These are phyloP conservation scores for Chaetomium olivaceum DNA, from an alignment of 2,329 filamentous ascomycete species.

Conservation along the genomic window DNA sequence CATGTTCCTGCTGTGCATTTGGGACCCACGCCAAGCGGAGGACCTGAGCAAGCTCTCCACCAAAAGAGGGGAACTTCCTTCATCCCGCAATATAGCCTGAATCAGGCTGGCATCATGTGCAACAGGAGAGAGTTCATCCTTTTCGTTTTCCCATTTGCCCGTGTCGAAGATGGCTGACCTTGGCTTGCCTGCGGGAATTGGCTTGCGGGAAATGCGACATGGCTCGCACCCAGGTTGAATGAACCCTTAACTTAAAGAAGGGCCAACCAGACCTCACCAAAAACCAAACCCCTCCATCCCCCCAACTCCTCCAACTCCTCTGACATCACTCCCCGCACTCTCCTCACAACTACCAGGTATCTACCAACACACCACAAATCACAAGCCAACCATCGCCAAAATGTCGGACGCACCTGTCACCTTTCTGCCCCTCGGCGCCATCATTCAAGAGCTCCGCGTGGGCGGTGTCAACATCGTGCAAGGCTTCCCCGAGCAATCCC, in stretches of 20 bases:
- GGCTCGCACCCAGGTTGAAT: neutral
- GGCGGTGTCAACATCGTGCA: conserved; percentile 84
- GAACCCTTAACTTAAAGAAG: neutral
- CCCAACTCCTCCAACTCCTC: conserved; percentile 11
- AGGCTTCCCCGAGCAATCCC: conserved; percentile 72
- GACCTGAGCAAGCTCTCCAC: conserved; percentile 7
- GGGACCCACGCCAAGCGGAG: conserved; percentile 3
- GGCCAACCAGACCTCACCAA: neutral
- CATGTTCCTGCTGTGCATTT: neutral
- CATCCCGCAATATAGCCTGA: conserved; percentile 33
- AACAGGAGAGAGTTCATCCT: conserved; percentile 18
- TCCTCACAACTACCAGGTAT: neutral
- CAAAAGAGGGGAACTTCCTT: conserved; percentile 25
- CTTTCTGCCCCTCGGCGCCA: conserved; percentile 75
- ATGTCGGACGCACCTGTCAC: conserved; percentile 56
- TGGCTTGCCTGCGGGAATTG: neutral
- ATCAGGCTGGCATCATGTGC: conserved; percentile 32
- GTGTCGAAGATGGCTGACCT: conserved; percentile 8
- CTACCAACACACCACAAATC: neutral
- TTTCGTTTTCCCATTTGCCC: neutral
- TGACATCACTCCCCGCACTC: conserved; percentile 14
- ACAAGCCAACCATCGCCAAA: neutral
- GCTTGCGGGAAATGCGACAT: neutral
- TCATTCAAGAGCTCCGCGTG: conserved; percentile 78
- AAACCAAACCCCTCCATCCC: conserved; percentile 2